Conservation (phyloP, 345 rosid genomes). For the Populus deltoides region DNA sequence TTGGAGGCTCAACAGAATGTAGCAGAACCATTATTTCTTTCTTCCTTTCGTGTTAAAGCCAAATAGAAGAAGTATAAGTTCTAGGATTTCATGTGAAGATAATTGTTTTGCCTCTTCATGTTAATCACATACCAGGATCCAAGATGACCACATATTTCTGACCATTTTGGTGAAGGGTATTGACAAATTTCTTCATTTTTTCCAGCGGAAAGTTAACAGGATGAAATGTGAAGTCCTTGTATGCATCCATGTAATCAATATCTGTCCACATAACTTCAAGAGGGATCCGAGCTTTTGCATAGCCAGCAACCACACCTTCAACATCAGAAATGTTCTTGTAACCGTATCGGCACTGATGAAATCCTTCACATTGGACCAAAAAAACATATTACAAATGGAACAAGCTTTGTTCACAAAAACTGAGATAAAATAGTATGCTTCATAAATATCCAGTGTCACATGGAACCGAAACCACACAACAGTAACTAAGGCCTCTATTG, state of each 20-base stretch:
- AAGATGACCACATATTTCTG: conserved; percentile 63
- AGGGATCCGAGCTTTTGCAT: conserved; percentile 64
- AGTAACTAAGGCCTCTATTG: too few relatives aligned
- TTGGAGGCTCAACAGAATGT: not conserved
- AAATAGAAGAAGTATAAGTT: not conserved
- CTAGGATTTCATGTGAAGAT: not conserved
- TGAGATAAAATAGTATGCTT: not conserved
- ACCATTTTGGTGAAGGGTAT: conserved; percentile 50
- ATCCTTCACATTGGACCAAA: conserved; percentile 35
- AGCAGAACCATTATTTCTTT: not conserved
- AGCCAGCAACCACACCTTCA: conserved; percentile 56
- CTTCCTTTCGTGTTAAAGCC: not conserved
- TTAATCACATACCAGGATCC: conserved; percentile 55
- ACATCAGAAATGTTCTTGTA: conserved; percentile 59
- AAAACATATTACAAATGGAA: not conserved
- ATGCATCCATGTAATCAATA: conserved; percentile 74
- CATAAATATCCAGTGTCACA: not conserved
- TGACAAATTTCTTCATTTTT: conserved; percentile 43
- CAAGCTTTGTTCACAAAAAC: not conserved
- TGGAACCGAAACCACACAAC: too few relatives aligned
- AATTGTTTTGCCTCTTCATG: not conserved
- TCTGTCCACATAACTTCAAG: conserved; percentile 85
- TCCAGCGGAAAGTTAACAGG: conserved; percentile 56
- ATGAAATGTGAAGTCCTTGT: conserved; percentile 68
- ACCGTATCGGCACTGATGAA: conserved; percentile 70